Evolutionary conservation across 306 rosid genomes (phyloP), one percentile per base, ranked within the genome.

Genomic region (Arachis stenosperma): DNA sequence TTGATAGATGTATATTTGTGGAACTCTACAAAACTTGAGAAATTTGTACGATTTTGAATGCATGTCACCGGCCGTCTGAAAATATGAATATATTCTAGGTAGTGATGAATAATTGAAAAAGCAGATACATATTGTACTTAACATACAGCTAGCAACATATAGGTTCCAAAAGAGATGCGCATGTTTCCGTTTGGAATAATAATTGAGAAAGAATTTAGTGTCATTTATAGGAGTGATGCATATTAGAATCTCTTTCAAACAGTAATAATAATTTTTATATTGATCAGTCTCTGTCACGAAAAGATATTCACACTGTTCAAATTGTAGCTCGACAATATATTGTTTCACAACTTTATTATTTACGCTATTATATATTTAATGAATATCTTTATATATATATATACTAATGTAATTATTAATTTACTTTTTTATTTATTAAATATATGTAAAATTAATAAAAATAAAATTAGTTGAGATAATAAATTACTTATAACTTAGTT

Each of bases 11-110:
- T 22, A 22, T 33, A 0, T 33, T 0, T 33, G 37, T 33, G 37
- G 37, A 33, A 33, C 65, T 50, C 47, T 48, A 57, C 67, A 70
- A 57, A 43, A 59, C 81, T 52, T 13, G 64, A 63, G 3, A 75
- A 63, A 27, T 30, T 42, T 5, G 60, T 73, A 73, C 53, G 67
- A 79, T 60, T 61, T 67, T 67, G n/a, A 73, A 67, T 79, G 55
- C 17, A 54, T 61, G 61, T 63, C 78, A 65, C 63, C 36, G 48
- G 59, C 63, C 36, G 48, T 17, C 17, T 2, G 9, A 76, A 79
- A 76, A 10, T 64, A 9, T 61, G 81, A 73, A 81, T 81, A 74
- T 80, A 81, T 84, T 74, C 82, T 29, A 29, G 14, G 59, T 63
- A 68, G 27, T 22, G 27, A 22, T 22, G 27, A 22, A 22, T 22